phyloP scores from a whole-genome alignment of 768 basidiomycete species.

The Tylopilus cervinicoccineus region DNA sequence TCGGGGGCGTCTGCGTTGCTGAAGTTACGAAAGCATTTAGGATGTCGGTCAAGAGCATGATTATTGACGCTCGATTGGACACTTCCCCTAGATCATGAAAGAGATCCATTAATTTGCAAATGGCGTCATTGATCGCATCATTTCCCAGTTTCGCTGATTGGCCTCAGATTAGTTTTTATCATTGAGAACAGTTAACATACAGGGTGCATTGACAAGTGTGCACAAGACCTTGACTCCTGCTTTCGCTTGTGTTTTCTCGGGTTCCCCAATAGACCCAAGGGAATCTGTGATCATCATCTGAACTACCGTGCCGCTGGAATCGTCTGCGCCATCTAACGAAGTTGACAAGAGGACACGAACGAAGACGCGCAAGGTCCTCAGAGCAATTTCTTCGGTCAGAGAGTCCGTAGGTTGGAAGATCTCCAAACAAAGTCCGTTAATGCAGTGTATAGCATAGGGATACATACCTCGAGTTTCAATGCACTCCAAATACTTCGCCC shows the following conservation, averaged over 20 bases:
- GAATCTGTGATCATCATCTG: slow-evolving; percentile 79
- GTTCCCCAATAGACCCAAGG: slow-evolving; percentile 73
- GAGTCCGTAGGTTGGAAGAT: slow-evolving; percentile 90
- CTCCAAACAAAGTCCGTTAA: slow-evolving; percentile 36
- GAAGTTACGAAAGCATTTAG: slow-evolving; percentile 40
- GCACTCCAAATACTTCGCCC: slow-evolving; percentile 86
- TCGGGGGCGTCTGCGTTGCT: background rate
- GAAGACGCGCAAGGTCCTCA: slow-evolving; percentile 68
- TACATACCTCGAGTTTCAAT: slow-evolving; percentile 77
- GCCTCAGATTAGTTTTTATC: slow-evolving; percentile 5
- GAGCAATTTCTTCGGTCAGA: slow-evolving; percentile 68
- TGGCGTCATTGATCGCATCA: slow-evolving; percentile 61
- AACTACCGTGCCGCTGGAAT: slow-evolving; percentile 51
- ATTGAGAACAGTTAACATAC: slow-evolving; percentile 41
- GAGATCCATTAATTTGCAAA: slow-evolving; percentile 73
- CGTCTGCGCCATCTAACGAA: slow-evolving; percentile 34
- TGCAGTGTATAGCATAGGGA: background rate
- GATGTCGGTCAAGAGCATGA: slow-evolving; percentile 65
- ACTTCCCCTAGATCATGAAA: slow-evolving; percentile 72
- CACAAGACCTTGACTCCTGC: slow-evolving; percentile 83
- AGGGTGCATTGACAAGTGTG: slow-evolving; percentile 70
- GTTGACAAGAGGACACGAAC: slow-evolving; percentile 66
- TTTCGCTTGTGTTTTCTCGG: slow-evolving; percentile 90
- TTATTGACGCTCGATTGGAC: slow-evolving; percentile 59
- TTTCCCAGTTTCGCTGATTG: slow-evolving; percentile 60